Percentiles rank a stretch among this genome's conserved stretches.
Conservation (phyloP, 2,329 filamentous ascomycete species). For the Fusarium sp. region DNA sequence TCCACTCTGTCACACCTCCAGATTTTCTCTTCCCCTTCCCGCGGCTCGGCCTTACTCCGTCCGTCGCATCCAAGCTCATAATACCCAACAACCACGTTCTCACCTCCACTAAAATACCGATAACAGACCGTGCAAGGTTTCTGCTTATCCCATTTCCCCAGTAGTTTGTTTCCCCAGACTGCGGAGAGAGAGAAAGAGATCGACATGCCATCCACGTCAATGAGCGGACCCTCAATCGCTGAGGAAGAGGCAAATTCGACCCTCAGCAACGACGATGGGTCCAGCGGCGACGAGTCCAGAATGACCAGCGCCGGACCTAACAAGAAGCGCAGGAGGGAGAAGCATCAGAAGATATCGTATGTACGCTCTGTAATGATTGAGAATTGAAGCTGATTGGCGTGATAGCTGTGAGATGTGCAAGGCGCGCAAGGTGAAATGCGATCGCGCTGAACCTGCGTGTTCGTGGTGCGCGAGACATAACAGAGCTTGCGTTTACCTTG, state of each 20-base stretch:
- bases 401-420: conserved; percentile 56
- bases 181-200: conserved; percentile 45
- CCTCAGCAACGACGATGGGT: conserved; percentile 49
- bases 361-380: conserved; percentile 26
- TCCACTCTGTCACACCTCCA: conserved; percentile 1
- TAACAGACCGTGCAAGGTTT: conserved; percentile 18
- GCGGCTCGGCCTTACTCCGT: conserved; percentile 22
- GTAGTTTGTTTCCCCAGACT: conserved; percentile 29
- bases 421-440: conserved; percentile 57
- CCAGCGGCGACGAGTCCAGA: conserved; percentile 49
- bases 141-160: conserved; percentile 16
- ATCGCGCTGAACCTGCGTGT: conserved; percentile 68
- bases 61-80: neutral
- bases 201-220: conserved; percentile 38
- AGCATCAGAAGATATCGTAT: conserved; percentile 55
- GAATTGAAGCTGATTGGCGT: neutral
- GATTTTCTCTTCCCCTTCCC: conserved; percentile 1
- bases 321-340: conserved; percentile 53
- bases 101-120: conserved; percentile 9
- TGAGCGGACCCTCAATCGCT: conserved; percentile 42
- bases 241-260: conserved; percentile 50
- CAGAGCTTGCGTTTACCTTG: conserved; percentile 73
- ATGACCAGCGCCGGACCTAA: conserved; percentile 30
- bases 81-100: neutral
- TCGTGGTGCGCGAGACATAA: conserved; percentile 76